Conservation (phyloP, 1,284 basidiomycete species). For the Microstroma glucosiphilum region DNA sequence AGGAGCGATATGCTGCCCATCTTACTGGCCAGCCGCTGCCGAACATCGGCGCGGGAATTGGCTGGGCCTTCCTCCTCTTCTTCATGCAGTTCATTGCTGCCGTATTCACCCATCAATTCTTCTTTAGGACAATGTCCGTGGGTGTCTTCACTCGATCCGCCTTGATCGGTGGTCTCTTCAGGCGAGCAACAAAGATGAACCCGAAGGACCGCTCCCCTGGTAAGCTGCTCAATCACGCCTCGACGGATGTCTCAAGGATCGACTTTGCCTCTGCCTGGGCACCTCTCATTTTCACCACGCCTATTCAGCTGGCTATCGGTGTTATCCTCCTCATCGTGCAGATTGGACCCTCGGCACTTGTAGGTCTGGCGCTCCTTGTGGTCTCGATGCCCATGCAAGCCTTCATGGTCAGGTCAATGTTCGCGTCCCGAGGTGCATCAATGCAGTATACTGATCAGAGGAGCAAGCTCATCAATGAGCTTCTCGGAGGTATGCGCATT, state of each 20-base stretch:
- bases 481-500: constrained; percentile 47
- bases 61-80: constrained; percentile 56
- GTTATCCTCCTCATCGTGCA: constrained; percentile 63
- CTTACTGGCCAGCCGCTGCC: constrained; percentile 3
- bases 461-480: constrained; percentile 46
- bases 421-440: constrained; percentile 65
- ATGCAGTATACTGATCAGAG: constrained; percentile 81
- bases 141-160: constrained; percentile 73
- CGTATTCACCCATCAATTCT: constrained; percentile 71
- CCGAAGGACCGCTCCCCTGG: constrained; percentile 77
- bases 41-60: constrained; percentile 30
- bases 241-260: constrained; percentile 82
- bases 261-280: constrained; percentile 83
- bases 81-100: constrained; percentile 65
- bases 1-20: constrained; percentile 22
- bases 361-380: constrained; percentile 74
- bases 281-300: constrained; percentile 67
- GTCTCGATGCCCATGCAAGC: constrained; percentile 62
- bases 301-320: constrained; percentile 52
- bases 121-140: constrained; percentile 56
- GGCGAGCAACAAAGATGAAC: constrained; percentile 69
- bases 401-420: constrained; percentile 67
- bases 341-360: constrained; percentile 73
- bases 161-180: constrained; percentile 81
- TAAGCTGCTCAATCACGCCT: constrained; percentile 84